Conservation (phyloP, 2,329 filamentous ascomycete species). For the Trichophyton schoenleinii region DNA sequence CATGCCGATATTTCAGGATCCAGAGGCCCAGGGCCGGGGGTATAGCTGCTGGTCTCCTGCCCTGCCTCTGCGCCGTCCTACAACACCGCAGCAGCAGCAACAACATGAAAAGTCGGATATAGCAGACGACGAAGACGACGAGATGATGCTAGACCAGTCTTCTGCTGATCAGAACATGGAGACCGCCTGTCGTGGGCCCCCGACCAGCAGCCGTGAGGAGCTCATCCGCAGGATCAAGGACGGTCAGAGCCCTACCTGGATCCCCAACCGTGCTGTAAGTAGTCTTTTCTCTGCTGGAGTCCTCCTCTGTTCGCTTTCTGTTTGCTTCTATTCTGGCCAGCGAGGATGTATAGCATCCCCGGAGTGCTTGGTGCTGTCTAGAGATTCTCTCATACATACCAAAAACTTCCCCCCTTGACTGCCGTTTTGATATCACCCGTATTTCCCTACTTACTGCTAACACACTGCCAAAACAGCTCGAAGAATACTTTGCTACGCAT, state of each 20-base stretch:
- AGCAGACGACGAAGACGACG: constrained; percentile 9
- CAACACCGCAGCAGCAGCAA: constrained; percentile 5
- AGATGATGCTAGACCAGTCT: constrained; percentile 12
- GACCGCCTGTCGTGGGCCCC: constrained; percentile 15
- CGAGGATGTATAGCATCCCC: constrained; percentile 5
- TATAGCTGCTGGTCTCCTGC: constrained; percentile 14
- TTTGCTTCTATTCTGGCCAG: neutral
- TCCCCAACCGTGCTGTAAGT: constrained; percentile 49
- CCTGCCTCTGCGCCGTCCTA: neutral
- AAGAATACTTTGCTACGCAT: constrained; percentile 28
- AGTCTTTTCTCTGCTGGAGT: neutral
- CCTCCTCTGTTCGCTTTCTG: neutral
- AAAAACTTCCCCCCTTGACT: neutral
- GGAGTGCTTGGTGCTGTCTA: neutral
- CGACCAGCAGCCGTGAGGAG: constrained; percentile 51
- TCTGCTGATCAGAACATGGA: constrained; percentile 12
- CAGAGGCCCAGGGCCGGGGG: constrained; percentile 20
- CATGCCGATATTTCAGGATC: constrained; percentile 22
- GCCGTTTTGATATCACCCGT: neutral
- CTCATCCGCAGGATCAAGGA: constrained; percentile 76
- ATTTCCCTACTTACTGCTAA: constrained; percentile 4
- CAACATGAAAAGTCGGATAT: neutral
- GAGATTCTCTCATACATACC: neutral
- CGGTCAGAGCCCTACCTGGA: constrained; percentile 63
- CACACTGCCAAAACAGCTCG: constrained; percentile 21